Evolutionary conservation across 306 rosid genomes (phyloP), one percentile per base, ranked within the genome.

Genomic region (Vicia sativa): DNA sequence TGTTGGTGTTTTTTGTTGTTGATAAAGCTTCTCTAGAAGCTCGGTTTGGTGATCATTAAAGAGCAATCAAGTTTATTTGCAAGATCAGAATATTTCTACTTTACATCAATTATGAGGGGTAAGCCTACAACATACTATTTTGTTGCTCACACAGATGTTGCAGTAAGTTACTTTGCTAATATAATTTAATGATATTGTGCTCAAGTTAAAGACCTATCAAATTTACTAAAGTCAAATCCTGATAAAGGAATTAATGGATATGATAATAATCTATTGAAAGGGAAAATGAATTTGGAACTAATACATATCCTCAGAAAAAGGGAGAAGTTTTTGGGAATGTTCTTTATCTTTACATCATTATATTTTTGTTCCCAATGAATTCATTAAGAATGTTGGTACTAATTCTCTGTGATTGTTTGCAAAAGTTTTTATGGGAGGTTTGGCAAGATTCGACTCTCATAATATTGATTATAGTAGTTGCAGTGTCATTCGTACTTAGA

Each of bases 371-470:
- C n/a, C n/a, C n/a, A n/a, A n/a, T n/a, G n/a, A n/a, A n/a, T n/a
- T n/a, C n/a, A n/a, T n/a, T n/a, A n/a, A n/a, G n/a, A n/a, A n/a
- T n/a, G n/a, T n/a, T n/a, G n/a, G n/a, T n/a, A n/a, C n/a, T n/a
- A n/a, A n/a, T n/a, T n/a, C n/a, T n/a, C n/a, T n/a, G n/a, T n/a
- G n/a, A n/a, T n/a, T n/a, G n/a, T n/a, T n/a, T n/a, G n/a, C n/a
- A n/a, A n/a, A 85, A 80, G 75, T 93, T 93, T 77, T 81, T 93
- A 50, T 93, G 98, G 98, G 98, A 93, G 74, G 93, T 97, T 62
- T 93, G 98, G 96, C 96, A 90, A 79, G 98, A 93, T 77, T 71
- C 85, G 38, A 93, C 98, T 56, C 96, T 93, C 57, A 84, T 93
- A 82, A 88, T 93, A 72, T 81, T 93, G 88, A 90, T 93, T 50